Evolutionary conservation across 768 basidiomycete genomes (phyloP).

Genomic region (Termitomyces sp.): DNA sequence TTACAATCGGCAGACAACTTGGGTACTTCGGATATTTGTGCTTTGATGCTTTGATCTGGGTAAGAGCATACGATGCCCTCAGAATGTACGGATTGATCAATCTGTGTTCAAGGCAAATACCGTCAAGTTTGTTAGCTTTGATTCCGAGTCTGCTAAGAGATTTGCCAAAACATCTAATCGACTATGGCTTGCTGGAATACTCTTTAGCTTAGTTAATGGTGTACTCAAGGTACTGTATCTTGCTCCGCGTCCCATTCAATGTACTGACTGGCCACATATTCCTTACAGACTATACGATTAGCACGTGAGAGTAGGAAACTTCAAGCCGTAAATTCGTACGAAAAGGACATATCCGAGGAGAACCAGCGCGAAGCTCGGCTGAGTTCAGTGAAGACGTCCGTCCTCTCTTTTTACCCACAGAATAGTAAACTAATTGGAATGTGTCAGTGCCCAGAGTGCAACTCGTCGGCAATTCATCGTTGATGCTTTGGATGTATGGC

Average conservation of each 20-base stretch:
- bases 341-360: conserved; percentile 67
- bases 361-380: conserved; percentile 63
- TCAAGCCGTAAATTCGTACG: conserved; percentile 42
- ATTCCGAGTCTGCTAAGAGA: conserved; percentile 56
- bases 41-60: conserved; percentile 86
- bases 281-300: conserved; percentile 52
- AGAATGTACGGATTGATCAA: neutral
- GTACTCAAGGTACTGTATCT: conserved; percentile 53
- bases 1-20: conserved; percentile 79
- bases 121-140: conserved; percentile 60
- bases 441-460: conserved; percentile 53
- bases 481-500: conserved; percentile 85
- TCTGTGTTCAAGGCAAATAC: conserved; percentile 48
- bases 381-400: conserved; percentile 52
- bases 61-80: conserved; percentile 30
- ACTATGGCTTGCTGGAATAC: conserved; percentile 87
- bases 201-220: conserved; percentile 72
- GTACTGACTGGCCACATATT: neutral
- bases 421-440: neutral
- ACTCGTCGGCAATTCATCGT: conserved; percentile 78
- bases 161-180: conserved; percentile 68
- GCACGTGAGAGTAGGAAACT: conserved; percentile 57
- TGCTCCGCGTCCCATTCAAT: neutral
- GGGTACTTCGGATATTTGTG: conserved; percentile 86
- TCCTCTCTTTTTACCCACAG: conserved; percentile 6